phyloP scores from a whole-genome alignment of 1,139 yeast genomes.

The Hyphopichia wangnamkhiaoensis region DNA sequence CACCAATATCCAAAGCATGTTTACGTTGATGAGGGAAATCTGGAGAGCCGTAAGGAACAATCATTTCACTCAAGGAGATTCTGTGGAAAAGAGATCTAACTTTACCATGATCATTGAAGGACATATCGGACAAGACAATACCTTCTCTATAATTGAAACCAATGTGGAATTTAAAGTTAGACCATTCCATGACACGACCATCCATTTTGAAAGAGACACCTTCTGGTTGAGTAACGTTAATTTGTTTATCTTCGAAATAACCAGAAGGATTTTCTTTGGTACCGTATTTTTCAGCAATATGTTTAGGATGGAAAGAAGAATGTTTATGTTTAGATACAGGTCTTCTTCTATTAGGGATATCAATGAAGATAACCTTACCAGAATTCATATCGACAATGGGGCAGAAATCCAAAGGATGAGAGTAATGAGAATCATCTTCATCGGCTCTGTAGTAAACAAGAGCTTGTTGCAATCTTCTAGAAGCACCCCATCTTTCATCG shows the following conservation, averaged over 20 bases:
- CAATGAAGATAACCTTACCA: constrained; percentile 67
- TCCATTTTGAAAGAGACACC: constrained; percentile 76
- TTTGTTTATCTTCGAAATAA: constrained; percentile 64
- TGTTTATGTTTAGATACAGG: constrained; percentile 67
- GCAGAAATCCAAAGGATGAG: constrained; percentile 81
- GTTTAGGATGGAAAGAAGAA: constrained; percentile 68
- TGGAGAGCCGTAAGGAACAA: constrained; percentile 82
- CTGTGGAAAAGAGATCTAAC: constrained; percentile 75
- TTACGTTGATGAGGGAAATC: constrained; percentile 81
- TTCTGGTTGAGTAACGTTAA: constrained; percentile 73
- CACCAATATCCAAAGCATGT: constrained; percentile 85
- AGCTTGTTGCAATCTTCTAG: constrained; percentile 77
- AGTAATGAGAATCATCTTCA: constrained; percentile 80
- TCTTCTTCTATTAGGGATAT: constrained; percentile 74
- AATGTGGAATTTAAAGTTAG: constrained; percentile 72
- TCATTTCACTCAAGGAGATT: constrained; percentile 78
- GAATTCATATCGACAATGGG: constrained; percentile 79
- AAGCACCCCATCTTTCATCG: constrained; percentile 81
- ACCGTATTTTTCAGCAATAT: constrained; percentile 60
- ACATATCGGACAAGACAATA: constrained; percentile 71
- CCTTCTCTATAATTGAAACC: constrained; percentile 89
- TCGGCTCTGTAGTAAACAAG: constrained; percentile 75
- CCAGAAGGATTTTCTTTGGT: constrained; percentile 50
- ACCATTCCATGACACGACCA: constrained; percentile 74
- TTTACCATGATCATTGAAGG: constrained; percentile 72